These are phyloP conservation scores for Copromyces sp. DNA, from an alignment of 495 filamentous ascomycete species.

Conservation along the genomic window DNA sequence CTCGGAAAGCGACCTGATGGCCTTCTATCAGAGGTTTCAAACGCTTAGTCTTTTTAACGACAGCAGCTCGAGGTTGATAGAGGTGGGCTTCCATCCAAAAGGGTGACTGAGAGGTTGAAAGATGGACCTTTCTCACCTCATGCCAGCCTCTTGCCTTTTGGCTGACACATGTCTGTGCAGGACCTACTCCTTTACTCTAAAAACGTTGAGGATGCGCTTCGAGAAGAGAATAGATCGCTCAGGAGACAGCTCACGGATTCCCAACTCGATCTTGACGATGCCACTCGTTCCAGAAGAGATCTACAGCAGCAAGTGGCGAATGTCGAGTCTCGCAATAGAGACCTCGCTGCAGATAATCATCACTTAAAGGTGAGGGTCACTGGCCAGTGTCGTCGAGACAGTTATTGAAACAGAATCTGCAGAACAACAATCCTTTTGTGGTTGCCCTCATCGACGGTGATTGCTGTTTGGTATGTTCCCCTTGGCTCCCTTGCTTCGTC, in stretches of 20 bases:
- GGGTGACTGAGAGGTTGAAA: neutral
- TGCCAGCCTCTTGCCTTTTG: neutral
- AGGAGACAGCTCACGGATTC: slow-evolving; percentile 23
- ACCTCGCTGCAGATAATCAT: slow-evolving; percentile 18
- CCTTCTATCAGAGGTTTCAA: slow-evolving; percentile 35
- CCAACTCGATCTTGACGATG: slow-evolving; percentile 34
- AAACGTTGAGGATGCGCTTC: slow-evolving; percentile 22
- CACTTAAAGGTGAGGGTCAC: slow-evolving; percentile 27
- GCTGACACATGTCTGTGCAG: slow-evolving; percentile 15
- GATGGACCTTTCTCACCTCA: neutral
- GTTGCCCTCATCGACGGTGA: slow-evolving; percentile 70
- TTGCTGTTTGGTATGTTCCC: slow-evolving; percentile 51
- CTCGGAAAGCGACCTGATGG: slow-evolving; percentile 15
- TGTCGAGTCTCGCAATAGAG: neutral
- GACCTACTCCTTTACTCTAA: slow-evolving; percentile 35
- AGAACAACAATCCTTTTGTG: slow-evolving; percentile 70
- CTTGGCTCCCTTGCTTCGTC: neutral
- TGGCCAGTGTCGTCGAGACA: slow-evolving; percentile 1
- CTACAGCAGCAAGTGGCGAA: slow-evolving; percentile 30
- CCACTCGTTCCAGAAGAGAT: slow-evolving; percentile 29
- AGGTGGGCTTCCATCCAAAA: slow-evolving; percentile 16
- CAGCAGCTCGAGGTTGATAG: slow-evolving; percentile 27
- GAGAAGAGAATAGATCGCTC: slow-evolving; percentile 28
- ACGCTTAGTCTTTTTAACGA: slow-evolving; percentile 25
- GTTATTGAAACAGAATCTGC: slow-evolving; percentile 13